phyloP scores from a whole-genome alignment of 1,284 basidiomycete species.

The Malassezia arunalokei region DNA sequence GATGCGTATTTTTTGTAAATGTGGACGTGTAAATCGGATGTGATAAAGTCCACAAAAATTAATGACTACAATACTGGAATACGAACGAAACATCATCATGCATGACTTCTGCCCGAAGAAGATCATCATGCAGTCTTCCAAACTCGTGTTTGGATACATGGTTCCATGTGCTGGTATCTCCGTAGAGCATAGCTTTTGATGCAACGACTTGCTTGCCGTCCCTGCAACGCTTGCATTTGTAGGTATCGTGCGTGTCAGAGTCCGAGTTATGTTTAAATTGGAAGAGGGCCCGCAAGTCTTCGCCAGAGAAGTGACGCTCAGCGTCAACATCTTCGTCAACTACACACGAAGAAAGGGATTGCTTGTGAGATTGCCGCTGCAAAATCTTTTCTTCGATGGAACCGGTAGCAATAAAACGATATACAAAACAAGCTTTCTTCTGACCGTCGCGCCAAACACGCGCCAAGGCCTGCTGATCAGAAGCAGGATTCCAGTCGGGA shows the following conservation, averaged over 20 bases:
- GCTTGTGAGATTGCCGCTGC: slow-evolving; percentile 74
- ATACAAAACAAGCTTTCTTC: slow-evolving; percentile 83
- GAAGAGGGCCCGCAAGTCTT: slow-evolving; percentile 81
- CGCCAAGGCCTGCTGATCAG: slow-evolving; percentile 93
- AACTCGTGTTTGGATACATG: slow-evolving; percentile 82
- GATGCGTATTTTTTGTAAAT: background rate
- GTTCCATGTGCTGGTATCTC: slow-evolving; percentile 99
- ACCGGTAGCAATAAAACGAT: slow-evolving; percentile 92
- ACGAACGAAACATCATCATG: slow-evolving; percentile 59
- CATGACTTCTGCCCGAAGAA: slow-evolving; percentile 78
- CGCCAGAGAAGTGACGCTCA: slow-evolving; percentile 85
- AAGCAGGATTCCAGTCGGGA: slow-evolving; percentile 97
- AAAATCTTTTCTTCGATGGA: slow-evolving; percentile 99
- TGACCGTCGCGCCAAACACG: slow-evolving; percentile 99
- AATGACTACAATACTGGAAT: slow-evolving; percentile 47
- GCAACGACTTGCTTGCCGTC: slow-evolving; percentile 74
- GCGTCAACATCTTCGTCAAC: slow-evolving; percentile 94
- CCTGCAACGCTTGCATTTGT: slow-evolving; percentile 87
- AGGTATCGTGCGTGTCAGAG: slow-evolving; percentile 69
- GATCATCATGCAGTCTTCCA: slow-evolving; percentile 83
- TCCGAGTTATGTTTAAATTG: slow-evolving; percentile 73
- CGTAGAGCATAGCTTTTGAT: slow-evolving; percentile 75
- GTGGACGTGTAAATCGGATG: slow-evolving; percentile 2
- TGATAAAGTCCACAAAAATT: background rate
- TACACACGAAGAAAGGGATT: slow-evolving; percentile 88